Evolutionary conservation across 345 rosid species (phyloP).

Genomic region (Gossypium longicalyx): DNA sequence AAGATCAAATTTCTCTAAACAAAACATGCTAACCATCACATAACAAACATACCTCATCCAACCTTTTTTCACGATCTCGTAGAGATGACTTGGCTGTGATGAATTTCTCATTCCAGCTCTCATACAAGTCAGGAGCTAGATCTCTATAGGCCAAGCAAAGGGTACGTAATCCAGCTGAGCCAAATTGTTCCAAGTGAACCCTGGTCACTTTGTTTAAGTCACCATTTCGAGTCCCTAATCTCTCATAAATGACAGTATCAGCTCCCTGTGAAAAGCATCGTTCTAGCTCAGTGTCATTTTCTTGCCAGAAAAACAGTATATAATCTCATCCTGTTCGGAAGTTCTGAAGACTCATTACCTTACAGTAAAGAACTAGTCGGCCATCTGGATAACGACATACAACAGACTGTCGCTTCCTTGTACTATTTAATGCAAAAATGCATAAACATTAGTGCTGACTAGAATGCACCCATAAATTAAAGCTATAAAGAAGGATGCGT

Average conservation of each 20-base stretch:
- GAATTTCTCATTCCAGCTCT: slow-evolving; percentile 95
- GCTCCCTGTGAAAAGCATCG: slow-evolving; percentile 72
- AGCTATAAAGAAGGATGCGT: slow-evolving; percentile 1
- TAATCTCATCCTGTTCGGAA: slow-evolving; percentile 15
- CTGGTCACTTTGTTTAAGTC: slow-evolving; percentile 68
- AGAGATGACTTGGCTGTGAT: slow-evolving; percentile 94
- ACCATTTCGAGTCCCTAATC: slow-evolving; percentile 69
- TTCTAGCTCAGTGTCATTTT: slow-evolving; percentile 34
- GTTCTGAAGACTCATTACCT: slow-evolving; percentile 48
- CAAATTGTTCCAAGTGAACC: slow-evolving; percentile 88
- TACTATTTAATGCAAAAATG: slow-evolving; percentile 49
- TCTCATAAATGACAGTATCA: slow-evolving; percentile 89
- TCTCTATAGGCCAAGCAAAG: slow-evolving; percentile 93
- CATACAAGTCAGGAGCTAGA: slow-evolving; percentile 67
- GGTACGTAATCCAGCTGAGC: slow-evolving; percentile 95
- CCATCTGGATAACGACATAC: slow-evolving; percentile 96
- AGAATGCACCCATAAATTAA: slow-evolving; percentile 12
- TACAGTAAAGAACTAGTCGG: slow-evolving; percentile 90
- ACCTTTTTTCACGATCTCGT: slow-evolving; percentile 91
- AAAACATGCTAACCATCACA: not conserved
- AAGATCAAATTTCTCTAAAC: slow-evolving; percentile 7
- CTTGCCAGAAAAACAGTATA: slow-evolving; percentile 14
- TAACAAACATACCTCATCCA: slow-evolving; percentile 71
- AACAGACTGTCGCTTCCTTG: slow-evolving; percentile 99
- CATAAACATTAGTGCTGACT: slow-evolving; percentile 8